phyloP scores from a whole-genome alignment of 805 yeast genomes.

The Wickerhamiella musiphila region DNA sequence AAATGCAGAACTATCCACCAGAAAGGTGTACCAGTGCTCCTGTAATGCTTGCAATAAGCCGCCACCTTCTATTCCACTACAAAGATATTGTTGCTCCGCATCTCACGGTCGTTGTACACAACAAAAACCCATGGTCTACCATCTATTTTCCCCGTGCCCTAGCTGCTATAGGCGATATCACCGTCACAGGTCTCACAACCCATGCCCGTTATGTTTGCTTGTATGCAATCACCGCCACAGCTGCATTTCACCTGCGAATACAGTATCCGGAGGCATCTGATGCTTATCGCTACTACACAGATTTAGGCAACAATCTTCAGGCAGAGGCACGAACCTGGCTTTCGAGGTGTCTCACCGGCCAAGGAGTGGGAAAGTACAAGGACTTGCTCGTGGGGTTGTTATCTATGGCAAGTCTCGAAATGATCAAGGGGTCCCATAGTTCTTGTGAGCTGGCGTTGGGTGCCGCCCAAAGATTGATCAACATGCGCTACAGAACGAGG shows the following conservation, averaged over 20 bases:
- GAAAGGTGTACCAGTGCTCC: no score
- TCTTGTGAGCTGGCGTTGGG: conserved; percentile 62
- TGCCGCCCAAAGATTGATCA: conserved; percentile 60
- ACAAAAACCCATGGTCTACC: conserved; percentile 76
- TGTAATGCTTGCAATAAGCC: conserved; percentile 33
- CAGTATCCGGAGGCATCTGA: conserved; percentile 50
- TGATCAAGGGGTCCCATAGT: conserved; percentile 82
- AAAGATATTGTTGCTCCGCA: conserved; percentile 60
- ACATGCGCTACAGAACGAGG: conserved; percentile 47
- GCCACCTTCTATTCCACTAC: conserved; percentile 57
- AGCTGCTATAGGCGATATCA: conserved; percentile 65
- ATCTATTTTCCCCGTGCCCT: conserved; percentile 74
- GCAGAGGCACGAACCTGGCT: conserved; percentile 58
- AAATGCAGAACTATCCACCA: no score
- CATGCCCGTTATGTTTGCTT: conserved; percentile 60
- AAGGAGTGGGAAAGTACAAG: conserved; percentile 48
- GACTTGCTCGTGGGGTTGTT: conserved; percentile 69
- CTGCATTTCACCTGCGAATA: conserved; percentile 65
- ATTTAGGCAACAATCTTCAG: conserved; percentile 56
- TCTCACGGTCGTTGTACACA: conserved; percentile 53
- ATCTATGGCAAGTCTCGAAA: conserved; percentile 76
- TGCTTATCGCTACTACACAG: conserved; percentile 51
- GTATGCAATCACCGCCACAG: conserved; percentile 63
- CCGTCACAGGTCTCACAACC: conserved; percentile 56
- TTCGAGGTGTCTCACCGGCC: conserved; percentile 33